phyloP scores from a whole-genome alignment of 2,329 filamentous ascomycete genomes.

The Huntiella abstrusa region DNA sequence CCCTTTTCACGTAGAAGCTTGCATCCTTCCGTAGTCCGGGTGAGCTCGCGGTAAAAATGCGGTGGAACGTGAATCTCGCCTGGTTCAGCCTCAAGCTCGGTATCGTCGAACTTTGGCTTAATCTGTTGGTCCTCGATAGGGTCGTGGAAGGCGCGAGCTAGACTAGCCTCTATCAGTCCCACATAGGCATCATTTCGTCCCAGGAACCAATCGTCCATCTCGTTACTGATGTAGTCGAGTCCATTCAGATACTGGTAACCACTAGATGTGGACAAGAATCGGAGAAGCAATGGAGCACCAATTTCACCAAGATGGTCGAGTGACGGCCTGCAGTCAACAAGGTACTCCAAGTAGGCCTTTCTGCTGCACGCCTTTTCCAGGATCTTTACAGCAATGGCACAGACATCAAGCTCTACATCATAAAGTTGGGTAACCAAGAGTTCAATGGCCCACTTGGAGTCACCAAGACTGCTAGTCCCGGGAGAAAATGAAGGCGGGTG shows the following conservation, averaged over 20 bases:
- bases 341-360: slow-evolving; percentile 78
- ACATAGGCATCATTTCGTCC: slow-evolving; percentile 96
- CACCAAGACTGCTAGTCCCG: slow-evolving; percentile 17
- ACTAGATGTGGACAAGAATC: slow-evolving; percentile 88
- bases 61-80: slow-evolving; percentile 64
- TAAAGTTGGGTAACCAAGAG: slow-evolving; percentile 96
- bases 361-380: slow-evolving; percentile 93
- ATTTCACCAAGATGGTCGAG: slow-evolving; percentile 94
- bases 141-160: slow-evolving; percentile 67
- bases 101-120: slow-evolving; percentile 40
- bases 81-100: slow-evolving; percentile 34
- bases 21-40: slow-evolving; percentile 82
- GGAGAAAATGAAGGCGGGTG: slow-evolving; percentile 18
- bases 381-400: slow-evolving; percentile 89
- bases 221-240: slow-evolving; percentile 94
- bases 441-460: slow-evolving; percentile 90
- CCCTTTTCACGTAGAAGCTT: slow-evolving; percentile 78
- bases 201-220: slow-evolving; percentile 99
- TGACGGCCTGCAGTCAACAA: slow-evolving; percentile 87
- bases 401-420: slow-evolving; percentile 91
- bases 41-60: slow-evolving; percentile 92
- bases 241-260: slow-evolving; percentile 96
- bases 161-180: slow-evolving; percentile 79
- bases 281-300: slow-evolving; percentile 74
- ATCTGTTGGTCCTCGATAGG: slow-evolving; percentile 38